A percentile compares a stretch with the other conserved stretches of the same genome.
Conservation (phyloP, 805 yeast species). For the Teunomyces barrocoloradensis region DNA sequence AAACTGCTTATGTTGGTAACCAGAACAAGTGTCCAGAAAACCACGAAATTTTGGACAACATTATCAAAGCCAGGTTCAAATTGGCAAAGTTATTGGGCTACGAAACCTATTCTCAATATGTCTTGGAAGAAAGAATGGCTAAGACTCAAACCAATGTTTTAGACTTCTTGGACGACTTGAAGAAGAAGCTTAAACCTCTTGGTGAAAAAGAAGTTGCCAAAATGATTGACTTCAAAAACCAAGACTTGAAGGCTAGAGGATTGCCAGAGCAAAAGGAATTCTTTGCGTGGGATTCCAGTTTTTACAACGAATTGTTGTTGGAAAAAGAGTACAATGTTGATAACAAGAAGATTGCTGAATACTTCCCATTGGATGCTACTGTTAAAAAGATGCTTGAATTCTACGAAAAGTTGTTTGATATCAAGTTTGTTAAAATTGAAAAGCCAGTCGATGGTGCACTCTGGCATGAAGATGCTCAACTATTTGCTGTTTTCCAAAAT, state of each 20-base stretch:
- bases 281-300: slow-evolving; percentile 75
- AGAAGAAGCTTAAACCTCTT: slow-evolving; percentile 53
- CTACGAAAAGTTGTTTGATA: slow-evolving; percentile 66
- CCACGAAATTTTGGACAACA: slow-evolving; percentile 55
- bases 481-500: slow-evolving; percentile 70
- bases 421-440: slow-evolving; percentile 59
- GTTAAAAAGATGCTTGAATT: slow-evolving; percentile 66
- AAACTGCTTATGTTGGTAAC: slow-evolving; percentile 60
- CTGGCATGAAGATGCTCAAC: slow-evolving; percentile 82
- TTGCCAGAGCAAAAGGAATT: slow-evolving; percentile 34
- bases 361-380: slow-evolving; percentile 71
- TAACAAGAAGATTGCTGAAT: slow-evolving; percentile 67
- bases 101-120: slow-evolving; percentile 63
- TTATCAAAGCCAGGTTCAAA: slow-evolving; percentile 60
- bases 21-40: slow-evolving; percentile 68
- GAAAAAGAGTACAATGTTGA: slow-evolving; percentile 73
- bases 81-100: slow-evolving; percentile 67
- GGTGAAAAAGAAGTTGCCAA: slow-evolving; percentile 53
- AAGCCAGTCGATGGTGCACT: slow-evolving; percentile 39
- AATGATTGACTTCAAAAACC: slow-evolving; percentile 51
- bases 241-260: slow-evolving; percentile 48
- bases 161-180: slow-evolving; percentile 61
- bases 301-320: slow-evolving; percentile 61
- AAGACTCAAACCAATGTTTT: slow-evolving; percentile 60
- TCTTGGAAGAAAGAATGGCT: slow-evolving; percentile 80